phyloP scores from a whole-genome alignment of 2,329 filamentous ascomycete species.

The Penicillium sp. region DNA sequence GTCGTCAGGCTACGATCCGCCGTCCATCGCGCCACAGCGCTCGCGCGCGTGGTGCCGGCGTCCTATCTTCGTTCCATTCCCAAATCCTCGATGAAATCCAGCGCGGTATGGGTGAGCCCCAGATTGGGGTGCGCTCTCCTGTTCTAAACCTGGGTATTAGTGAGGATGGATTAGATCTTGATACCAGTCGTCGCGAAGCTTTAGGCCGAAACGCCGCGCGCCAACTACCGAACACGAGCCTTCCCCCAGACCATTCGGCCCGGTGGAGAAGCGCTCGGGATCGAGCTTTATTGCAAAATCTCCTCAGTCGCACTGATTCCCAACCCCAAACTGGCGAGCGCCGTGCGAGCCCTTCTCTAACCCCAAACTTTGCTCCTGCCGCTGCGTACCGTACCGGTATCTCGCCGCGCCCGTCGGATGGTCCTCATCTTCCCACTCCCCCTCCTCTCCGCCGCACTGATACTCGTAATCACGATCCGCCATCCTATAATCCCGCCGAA shows the following conservation, averaged over 20 bases:
- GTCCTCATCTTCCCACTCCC: constrained; percentile 24
- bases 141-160: constrained; percentile 25
- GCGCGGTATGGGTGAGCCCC: constrained; percentile 25
- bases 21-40: constrained; percentile 30
- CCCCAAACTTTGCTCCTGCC: constrained; percentile 48
- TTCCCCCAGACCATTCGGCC: background rate
- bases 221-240: background rate
- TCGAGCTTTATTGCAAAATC: constrained; percentile 31
- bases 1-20: constrained; percentile 49
- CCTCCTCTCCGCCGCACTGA: constrained; percentile 28
- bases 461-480: constrained; percentile 19
- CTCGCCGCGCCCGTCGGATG: constrained; percentile 24
- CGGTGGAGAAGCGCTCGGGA: constrained; percentile 27
- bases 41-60: constrained; percentile 28
- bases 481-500: constrained; percentile 20
- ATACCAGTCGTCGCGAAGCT: constrained; percentile 33
- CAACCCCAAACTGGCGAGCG: background rate
- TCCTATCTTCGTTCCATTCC: constrained; percentile 31
- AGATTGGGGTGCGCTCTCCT: constrained; percentile 27
- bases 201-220: constrained; percentile 8
- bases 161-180: constrained; percentile 34
- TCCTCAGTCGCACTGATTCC: constrained; percentile 23
- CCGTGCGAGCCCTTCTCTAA: constrained; percentile 28
- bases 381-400: constrained; percentile 29
- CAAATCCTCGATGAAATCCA: constrained; percentile 34